These are phyloP conservation scores for Elaphomyces granulatus DNA, from an alignment of 495 filamentous ascomycete species.

Conservation along the genomic window DNA sequence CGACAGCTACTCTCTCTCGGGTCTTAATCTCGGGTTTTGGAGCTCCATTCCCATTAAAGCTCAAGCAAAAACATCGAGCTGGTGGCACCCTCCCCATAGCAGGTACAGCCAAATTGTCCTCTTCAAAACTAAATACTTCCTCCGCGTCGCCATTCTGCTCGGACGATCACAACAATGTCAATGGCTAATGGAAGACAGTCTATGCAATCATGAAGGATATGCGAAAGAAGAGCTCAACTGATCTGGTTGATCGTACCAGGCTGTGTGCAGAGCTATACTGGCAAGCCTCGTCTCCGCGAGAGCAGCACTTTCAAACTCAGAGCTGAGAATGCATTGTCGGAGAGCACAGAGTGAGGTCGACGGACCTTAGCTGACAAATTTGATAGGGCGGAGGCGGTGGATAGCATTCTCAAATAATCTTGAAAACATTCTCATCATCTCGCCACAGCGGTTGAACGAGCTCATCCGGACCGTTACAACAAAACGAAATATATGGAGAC, in stretches of 20 bases:
- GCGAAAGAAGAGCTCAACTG: conserved; percentile 54
- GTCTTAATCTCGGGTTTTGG: too few species aligned
- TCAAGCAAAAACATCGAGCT: too few species aligned
- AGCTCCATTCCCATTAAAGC: too few species aligned
- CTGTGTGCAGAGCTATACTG: conserved; percentile 67
- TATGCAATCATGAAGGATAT: conserved; percentile 68
- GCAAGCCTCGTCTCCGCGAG: conserved; percentile 29
- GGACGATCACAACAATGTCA: conserved; percentile 53
- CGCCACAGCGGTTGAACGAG: conserved; percentile 54
- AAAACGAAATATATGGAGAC: conserved; percentile 78
- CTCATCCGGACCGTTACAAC: conserved; percentile 74
- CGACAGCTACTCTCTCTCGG: too few species aligned
- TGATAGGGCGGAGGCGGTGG: too few species aligned
- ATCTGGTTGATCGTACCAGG: conserved; percentile 97
- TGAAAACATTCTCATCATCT: conserved; percentile 61
- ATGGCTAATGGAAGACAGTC: conserved; percentile 78
- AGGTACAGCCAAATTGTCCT: too few species aligned
- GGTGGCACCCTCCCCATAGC: too few species aligned
- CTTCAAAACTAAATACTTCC: too few species aligned
- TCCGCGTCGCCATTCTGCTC: conserved; percentile 50
- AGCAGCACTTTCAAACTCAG: conserved; percentile 80
- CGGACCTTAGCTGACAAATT: conserved; percentile 51
- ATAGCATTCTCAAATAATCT: conserved; percentile 53
- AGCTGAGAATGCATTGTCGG: conserved; percentile 91
- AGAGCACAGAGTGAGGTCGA: conserved; percentile 65